Evolutionary conservation across 2,329 filamentous ascomycete genomes (phyloP), one percentile per base, ranked within the genome.

Genomic region (Cordyceps fumosorosea): DNA sequence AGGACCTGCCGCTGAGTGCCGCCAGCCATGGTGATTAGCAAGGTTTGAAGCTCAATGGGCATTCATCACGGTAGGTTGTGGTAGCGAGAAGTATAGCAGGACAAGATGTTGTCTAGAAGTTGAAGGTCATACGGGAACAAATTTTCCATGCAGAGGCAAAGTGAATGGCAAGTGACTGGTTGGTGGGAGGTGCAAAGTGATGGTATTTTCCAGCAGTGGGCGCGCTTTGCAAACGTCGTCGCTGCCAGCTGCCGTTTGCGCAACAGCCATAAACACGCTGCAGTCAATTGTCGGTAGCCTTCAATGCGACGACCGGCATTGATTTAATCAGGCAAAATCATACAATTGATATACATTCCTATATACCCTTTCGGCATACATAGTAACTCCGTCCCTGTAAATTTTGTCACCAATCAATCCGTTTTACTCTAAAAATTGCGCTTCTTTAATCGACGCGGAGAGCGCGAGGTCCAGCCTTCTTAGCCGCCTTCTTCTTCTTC

Each of bases 401-500:
- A 56, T 62, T 61, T 62, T 60, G 37, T 57, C 44, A 34, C 51
- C 45, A 20, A 58, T 47, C 10, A 59, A 51, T 40, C 55, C 51
- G 34, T 12, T 29, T 18, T 52, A 14, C 26, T 63, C 51, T 56
- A 60, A 61, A 18, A 54, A 53, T 40, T 52, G 34, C 50, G 24
- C 18, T 57, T 29, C 1, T 37, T 40, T 18, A 93, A 69, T 93
- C 90, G 64, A 90, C 84, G 65, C 90, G 83, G 65, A 93, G 80
- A 56, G 87, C 82, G 67, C 88, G 84, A 48, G 89, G 80, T n/a
- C 88, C 89, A 72, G 84, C 85, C 76, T 87, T 87, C 81, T 90
- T 93, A 42, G 77, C 75, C 1, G 81, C 74, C 81, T 88, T 89
- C 81, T 88, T 89, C 87, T 92, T 93, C 84, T 92, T 93, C 76